Percentiles rank a stretch among this genome's conserved stretches.
phyloP scores from a whole-genome alignment of 257 asterid genomes.

The Solanum clarkiae region DNA sequence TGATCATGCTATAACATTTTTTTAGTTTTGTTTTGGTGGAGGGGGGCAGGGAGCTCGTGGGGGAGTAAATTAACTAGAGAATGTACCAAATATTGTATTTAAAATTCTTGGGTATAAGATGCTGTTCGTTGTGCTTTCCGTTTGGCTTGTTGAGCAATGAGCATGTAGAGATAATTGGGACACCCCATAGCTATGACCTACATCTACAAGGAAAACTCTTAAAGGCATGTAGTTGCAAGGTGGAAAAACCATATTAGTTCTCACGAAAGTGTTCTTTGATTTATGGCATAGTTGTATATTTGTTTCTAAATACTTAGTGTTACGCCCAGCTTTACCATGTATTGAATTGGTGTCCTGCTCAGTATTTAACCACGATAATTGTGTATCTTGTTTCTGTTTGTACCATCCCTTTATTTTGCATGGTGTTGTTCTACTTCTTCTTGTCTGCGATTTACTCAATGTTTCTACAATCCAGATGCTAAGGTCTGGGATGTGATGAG shows the following conservation, averaged over 20 bases:
- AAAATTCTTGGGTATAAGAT: neutral
- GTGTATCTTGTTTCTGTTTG: neutral
- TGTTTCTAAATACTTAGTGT: neutral
- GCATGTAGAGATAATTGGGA: neutral
- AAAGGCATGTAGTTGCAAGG: neutral
- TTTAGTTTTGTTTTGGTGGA: neutral
- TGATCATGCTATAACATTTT: neutral
- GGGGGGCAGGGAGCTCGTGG: neutral
- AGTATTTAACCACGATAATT: neutral
- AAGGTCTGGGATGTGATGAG: slow-evolving; percentile 1
- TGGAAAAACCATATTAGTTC: neutral
- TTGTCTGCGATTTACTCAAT: neutral
- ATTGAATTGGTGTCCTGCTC: neutral
- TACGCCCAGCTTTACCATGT: neutral
- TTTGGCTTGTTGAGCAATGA: neutral
- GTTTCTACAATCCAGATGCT: neutral
- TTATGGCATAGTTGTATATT: neutral
- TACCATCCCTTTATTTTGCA: neutral
- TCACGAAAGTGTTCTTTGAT: neutral
- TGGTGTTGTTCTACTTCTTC: neutral
- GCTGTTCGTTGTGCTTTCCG: neutral
- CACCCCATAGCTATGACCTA: neutral
- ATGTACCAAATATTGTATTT: neutral
- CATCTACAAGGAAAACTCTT: neutral
- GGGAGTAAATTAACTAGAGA: neutral